Evolutionary conservation across 2,329 filamentous ascomycete genomes (phyloP).

Genomic region (Aureobasidium uvarum): DNA sequence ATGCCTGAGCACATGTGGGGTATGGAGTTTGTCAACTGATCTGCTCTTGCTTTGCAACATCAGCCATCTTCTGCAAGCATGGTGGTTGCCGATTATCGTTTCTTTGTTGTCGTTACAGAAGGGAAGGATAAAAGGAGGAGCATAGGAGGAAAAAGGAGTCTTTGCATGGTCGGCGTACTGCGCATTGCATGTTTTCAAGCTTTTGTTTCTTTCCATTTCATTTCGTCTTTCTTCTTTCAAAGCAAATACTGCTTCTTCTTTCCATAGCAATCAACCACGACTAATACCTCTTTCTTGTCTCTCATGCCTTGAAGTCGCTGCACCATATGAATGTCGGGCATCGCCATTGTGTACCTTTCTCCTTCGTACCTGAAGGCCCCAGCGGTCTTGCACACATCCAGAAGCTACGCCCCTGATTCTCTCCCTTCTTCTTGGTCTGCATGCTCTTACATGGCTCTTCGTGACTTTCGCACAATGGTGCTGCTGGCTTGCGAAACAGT

Average conservation of each 20-base stretch:
- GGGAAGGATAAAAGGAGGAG: neutral
- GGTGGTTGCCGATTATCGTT: neutral
- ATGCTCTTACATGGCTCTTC: conserved; percentile 80
- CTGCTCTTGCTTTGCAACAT: neutral
- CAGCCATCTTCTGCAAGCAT: neutral
- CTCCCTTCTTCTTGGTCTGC: conserved; percentile 82
- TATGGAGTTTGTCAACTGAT: conserved; percentile 25
- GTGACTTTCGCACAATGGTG: conserved; percentile 79
- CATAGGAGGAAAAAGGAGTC: neutral
- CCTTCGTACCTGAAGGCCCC: conserved; percentile 80
- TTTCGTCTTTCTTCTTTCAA: neutral
- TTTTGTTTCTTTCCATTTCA: conserved; percentile 7
- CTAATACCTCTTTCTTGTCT: neutral
- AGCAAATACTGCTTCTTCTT: conserved; percentile 3
- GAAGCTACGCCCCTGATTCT: conserved; percentile 69
- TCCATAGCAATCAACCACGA: conserved; percentile 18
- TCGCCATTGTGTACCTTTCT: conserved; percentile 79
- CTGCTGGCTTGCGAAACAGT: conserved; percentile 70
- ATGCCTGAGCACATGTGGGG: conserved; percentile 28
- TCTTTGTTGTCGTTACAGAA: neutral
- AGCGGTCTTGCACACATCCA: conserved; percentile 73
- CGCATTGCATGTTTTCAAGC: conserved; percentile 15
- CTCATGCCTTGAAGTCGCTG: conserved; percentile 58
- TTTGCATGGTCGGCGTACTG: conserved; percentile 18
- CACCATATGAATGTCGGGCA: conserved; percentile 80